These are phyloP conservation scores for Candida glucosophila DNA, from an alignment of 1,139 yeast genomes.

Conservation along the genomic window DNA sequence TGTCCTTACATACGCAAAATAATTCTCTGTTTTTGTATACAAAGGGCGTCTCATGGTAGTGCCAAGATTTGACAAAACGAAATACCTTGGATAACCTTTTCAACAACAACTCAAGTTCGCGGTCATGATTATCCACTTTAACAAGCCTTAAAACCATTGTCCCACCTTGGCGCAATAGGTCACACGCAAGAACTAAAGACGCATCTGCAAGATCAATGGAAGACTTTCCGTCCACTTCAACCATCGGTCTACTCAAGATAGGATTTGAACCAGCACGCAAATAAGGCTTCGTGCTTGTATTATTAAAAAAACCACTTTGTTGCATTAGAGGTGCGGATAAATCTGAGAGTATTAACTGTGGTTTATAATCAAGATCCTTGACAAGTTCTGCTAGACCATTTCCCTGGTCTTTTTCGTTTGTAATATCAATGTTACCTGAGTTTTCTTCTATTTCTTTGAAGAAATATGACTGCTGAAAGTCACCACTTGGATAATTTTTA, in stretches of 20 bases:
- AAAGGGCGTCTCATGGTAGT: slow-evolving; percentile 12
- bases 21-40: slow-evolving; percentile 50
- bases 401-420: background rate
- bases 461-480: slow-evolving; percentile 15
- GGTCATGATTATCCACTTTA: slow-evolving; percentile 41
- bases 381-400: background rate
- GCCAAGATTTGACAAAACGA: slow-evolving; percentile 33
- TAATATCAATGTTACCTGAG: slow-evolving; percentile 2
- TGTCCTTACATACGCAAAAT: slow-evolving; percentile 59
- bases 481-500: slow-evolving; percentile 3
- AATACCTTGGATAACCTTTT: slow-evolving; percentile 53
- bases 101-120: slow-evolving; percentile 54
- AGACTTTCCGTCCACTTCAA: slow-evolving; percentile 17
- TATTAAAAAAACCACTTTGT: slow-evolving; percentile 53
- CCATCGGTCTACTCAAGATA: slow-evolving; percentile 18
- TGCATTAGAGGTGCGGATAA: slow-evolving; percentile 74
- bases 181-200: slow-evolving; percentile 67
- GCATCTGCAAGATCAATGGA: slow-evolving; percentile 79
- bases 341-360: slow-evolving; percentile 72
- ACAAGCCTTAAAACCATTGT: slow-evolving; percentile 65
- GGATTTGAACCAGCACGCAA: slow-evolving; percentile 19
- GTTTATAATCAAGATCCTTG: slow-evolving; percentile 13
- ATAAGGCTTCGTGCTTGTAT: slow-evolving; percentile 73
- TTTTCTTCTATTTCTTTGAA: slow-evolving; percentile 20
- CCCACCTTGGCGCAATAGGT: slow-evolving; percentile 61